These are phyloP conservation scores for Penicillium turbatum DNA, from an alignment of 495 filamentous ascomycete genomes.

Conservation along the genomic window DNA sequence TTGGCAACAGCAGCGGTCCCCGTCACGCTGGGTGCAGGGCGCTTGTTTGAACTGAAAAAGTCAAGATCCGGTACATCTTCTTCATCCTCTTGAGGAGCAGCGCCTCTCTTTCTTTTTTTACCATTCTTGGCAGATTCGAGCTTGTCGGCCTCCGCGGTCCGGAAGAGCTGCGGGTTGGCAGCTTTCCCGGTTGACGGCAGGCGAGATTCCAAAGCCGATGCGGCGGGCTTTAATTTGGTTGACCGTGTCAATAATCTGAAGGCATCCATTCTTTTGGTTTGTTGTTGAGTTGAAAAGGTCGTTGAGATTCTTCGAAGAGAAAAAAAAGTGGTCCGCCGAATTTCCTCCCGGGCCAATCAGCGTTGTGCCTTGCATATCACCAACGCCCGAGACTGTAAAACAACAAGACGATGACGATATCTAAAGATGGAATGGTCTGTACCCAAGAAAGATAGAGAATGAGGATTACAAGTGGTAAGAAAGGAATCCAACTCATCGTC, in stretches of 20 bases:
- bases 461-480: background rate
- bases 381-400: background rate
- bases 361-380: background rate
- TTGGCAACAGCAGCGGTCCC: constrained; percentile 14
- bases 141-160: constrained; percentile 32
- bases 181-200: constrained; percentile 49
- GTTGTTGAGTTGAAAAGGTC: constrained; percentile 11
- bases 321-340: constrained; percentile 23
- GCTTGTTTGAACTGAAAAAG: constrained; percentile 36
- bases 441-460: background rate
- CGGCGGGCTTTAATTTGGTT: constrained; percentile 45
- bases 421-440: background rate
- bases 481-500: background rate
- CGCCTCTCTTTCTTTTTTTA: constrained; percentile 40
- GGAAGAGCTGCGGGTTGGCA: constrained; percentile 53
- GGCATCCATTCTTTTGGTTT: constrained; percentile 46
- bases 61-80: constrained; percentile 32
- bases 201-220: constrained; percentile 21
- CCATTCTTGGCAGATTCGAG: constrained; percentile 31
- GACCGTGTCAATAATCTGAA: constrained; percentile 54
- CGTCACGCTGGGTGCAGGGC: constrained; percentile 16
- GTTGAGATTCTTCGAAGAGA: constrained; percentile 29
- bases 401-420: background rate
- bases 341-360: constrained; percentile 40
- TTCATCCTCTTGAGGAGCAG: constrained; percentile 19